Conservation (phyloP, 208 protist species). For the Vickermania spadyakhi region DNA sequence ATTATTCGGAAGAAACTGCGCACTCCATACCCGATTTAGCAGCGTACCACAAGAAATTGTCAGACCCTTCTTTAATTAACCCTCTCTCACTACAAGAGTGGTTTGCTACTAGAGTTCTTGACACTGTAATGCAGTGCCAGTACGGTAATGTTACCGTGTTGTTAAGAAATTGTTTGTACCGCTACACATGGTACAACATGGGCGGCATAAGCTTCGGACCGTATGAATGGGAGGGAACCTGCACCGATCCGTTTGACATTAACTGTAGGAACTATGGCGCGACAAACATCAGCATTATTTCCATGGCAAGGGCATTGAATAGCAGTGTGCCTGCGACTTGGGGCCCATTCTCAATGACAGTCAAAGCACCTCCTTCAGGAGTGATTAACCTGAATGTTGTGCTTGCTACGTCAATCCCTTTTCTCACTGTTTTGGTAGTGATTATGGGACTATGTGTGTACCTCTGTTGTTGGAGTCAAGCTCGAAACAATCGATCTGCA, state of each 20-base stretch:
- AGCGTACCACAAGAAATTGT: not conserved
- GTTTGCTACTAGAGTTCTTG: not conserved
- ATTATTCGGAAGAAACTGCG: not conserved
- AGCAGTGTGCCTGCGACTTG: not conserved
- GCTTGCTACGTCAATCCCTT: not conserved
- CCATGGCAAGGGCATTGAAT: not conserved
- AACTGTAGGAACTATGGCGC: not conserved
- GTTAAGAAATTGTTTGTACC: not conserved
- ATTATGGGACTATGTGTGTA: constrained; percentile 1
- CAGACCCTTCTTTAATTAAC: not conserved
- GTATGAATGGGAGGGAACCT: not conserved
- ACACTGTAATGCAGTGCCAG: not conserved
- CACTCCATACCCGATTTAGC: not conserved
- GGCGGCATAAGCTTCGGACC: not conserved
- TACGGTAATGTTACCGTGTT: not conserved
- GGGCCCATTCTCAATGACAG: not conserved
- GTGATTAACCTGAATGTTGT: not conserved
- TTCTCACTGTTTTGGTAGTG: not conserved
- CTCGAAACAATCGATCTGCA: constrained; percentile 3
- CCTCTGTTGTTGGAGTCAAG: not conserved
- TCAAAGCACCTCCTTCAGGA: not conserved
- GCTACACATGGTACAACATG: not conserved
- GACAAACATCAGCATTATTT: not conserved
- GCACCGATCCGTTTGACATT: not conserved
- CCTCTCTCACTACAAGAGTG: not conserved